Evolutionary conservation across 345 rosid genomes (phyloP), one percentile per base, ranked within the genome.

Genomic region (Citrus trifoliata): DNA sequence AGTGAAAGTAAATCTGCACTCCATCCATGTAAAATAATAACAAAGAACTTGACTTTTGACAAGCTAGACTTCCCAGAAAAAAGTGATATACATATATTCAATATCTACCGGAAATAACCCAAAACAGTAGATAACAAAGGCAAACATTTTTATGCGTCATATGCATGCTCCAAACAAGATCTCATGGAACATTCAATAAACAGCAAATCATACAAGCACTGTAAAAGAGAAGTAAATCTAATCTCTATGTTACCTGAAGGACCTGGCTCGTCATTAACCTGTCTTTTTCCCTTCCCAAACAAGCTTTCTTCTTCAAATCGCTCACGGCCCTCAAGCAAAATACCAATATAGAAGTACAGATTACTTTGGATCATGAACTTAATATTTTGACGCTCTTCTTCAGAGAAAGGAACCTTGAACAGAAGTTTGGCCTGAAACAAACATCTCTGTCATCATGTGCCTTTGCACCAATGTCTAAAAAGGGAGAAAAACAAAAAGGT

Each of bases 331-430:
- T 91, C 94, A 0, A 96, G 91, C 79, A 96, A 85, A 72, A 87
- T 79, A 32, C 91, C 94, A 68, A 96, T 87, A 85, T 96, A 96
- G 22, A 79, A 51, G 77, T 90, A 96, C 67, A 96, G 84, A 58
- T 90, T 91, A 78, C 88, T 88, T 87, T 94, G 99, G 81, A 96
- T 91, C 81, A 87, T 86, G 58, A 85, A 71, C 88, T 93, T 96
- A 78, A 96, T 82, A 79, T 76, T 87, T 71, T 89, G 78, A 75
- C 87, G 88, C 76, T 96, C 99, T 4, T 94, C 90, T 78, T 86
- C 95, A 59, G 98, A 84, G 87, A 96, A 96, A 24, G 97, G 89
- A 88, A 90, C 78, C 33, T 81, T 59, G 77, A 91, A 89, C 60
- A 88, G 82, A 77, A 90, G 82, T 89, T 87, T 93, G 77, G 92